A percentile compares a stretch with the other conserved stretches of the same genome.
Evolutionary conservation across 1,284 basidiomycete genomes (phyloP).

Genomic region (Ustilago lituana): DNA sequence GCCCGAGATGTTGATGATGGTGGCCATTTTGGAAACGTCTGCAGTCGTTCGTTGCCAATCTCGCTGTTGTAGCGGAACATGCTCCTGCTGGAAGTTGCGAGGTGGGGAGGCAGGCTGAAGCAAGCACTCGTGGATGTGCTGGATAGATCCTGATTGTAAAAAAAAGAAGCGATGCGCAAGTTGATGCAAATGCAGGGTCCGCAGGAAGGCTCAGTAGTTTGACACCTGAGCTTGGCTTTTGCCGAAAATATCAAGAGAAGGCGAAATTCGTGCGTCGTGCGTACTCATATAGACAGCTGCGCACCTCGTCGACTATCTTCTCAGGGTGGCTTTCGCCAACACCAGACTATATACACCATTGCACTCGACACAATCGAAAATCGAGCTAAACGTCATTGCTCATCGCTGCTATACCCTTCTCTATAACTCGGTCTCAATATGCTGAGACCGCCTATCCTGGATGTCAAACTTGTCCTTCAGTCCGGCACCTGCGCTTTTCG

Average conservation of each 20-base stretch:
- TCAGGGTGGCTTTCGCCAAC: no score
- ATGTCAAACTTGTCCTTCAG: constrained; percentile 26
- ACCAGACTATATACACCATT: no score
- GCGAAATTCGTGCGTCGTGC: constrained; percentile 3
- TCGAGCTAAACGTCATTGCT: no score
- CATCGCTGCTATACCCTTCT: no score
- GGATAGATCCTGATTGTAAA: no score
- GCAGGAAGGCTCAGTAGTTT: constrained; percentile 25
- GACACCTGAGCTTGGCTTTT: neutral
- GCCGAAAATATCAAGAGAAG: constrained; percentile 25
- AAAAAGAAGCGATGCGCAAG: no score
- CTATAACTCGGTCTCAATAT: constrained; percentile 47
- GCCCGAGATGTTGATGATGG: constrained; percentile 24
- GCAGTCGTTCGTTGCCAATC: no score
- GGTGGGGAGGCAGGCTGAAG: neutral
- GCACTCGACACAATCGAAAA: no score
- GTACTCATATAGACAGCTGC: no score
- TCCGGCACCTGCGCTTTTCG: constrained; percentile 14
- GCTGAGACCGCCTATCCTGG: constrained; percentile 25
- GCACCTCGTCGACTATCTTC: no score
- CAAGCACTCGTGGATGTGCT: no score
- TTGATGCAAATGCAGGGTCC: constrained; percentile 11
- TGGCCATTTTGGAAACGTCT: constrained; percentile 27
- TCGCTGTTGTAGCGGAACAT: no score
- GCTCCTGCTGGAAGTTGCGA: neutral